Conservation (phyloP, 495 filamentous ascomycete species). For the Xylaria scruposa region DNA sequence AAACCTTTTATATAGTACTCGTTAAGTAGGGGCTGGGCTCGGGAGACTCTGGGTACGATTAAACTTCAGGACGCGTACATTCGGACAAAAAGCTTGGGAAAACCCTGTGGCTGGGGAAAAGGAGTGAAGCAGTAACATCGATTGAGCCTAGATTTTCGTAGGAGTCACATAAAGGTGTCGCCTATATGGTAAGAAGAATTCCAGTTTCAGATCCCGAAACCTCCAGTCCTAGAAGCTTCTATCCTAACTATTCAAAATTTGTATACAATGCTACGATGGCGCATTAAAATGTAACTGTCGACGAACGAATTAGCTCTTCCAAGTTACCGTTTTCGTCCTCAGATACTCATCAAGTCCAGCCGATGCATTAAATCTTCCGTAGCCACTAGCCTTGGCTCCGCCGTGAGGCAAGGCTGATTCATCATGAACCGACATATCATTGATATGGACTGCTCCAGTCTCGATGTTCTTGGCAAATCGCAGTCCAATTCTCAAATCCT, state of each 20-base stretch:
- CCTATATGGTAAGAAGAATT: not conserved
- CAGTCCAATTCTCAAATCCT: slow-evolving; percentile 75
- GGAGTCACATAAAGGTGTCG: not conserved
- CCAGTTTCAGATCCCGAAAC: not conserved
- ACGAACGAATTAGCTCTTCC: slow-evolving; percentile 48
- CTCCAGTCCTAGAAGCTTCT: not conserved
- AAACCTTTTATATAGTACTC: too few species aligned
- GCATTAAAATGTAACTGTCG: slow-evolving; percentile 6
- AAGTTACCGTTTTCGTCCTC: slow-evolving; percentile 85
- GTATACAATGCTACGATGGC: not conserved
- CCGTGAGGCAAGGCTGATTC: slow-evolving; percentile 82
- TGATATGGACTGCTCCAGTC: slow-evolving; percentile 89
- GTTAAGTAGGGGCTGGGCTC: too few species aligned
- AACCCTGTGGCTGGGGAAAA: not conserved
- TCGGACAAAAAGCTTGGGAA: too few species aligned
- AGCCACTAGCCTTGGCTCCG: slow-evolving; percentile 85
- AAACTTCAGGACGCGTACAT: too few species aligned
- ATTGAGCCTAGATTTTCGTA: not conserved
- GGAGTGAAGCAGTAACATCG: not conserved
- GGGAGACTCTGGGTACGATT: too few species aligned
- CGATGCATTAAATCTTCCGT: slow-evolving; percentile 66
- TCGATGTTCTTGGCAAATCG: slow-evolving; percentile 76
- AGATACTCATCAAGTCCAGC: slow-evolving; percentile 75
- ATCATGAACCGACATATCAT: slow-evolving; percentile 84
- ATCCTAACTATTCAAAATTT: not conserved